These are phyloP conservation scores for Scleroderma citrinum DNA, from an alignment of 768 basidiomycete genomes.

Conservation along the genomic window DNA sequence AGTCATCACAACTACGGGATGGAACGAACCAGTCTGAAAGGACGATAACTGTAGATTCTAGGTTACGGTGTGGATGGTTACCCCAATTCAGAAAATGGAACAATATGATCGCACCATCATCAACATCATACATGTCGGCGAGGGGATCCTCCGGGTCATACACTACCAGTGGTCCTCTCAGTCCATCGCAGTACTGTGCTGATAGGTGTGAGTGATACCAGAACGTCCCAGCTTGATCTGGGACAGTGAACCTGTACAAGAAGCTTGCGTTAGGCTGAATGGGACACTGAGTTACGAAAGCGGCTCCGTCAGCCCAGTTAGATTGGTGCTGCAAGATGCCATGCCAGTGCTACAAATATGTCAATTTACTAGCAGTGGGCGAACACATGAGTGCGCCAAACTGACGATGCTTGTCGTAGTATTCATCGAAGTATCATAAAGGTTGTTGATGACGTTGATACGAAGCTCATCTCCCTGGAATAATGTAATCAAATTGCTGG, in stretches of 20 bases:
- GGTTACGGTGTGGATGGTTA: conserved; percentile 3
- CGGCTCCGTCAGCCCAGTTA: conserved; percentile 41
- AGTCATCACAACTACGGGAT: neutral
- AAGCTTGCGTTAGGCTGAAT: conserved; percentile 14
- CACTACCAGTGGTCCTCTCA: conserved; percentile 30
- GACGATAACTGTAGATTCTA: conserved; percentile 37
- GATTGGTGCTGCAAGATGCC: conserved; percentile 40
- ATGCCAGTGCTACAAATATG: conserved; percentile 45
- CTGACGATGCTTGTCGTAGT: conserved; percentile 21
- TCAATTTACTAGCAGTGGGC: neutral
- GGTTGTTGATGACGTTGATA: conserved; percentile 21
- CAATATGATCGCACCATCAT: conserved; percentile 29
- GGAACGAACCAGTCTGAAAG: conserved; percentile 32
- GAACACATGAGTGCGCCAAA: neutral
- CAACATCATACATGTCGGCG: conserved; percentile 35
- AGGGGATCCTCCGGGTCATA: conserved; percentile 40
- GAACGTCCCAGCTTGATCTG: conserved; percentile 21
- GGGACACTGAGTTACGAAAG: conserved; percentile 32
- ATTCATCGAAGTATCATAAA: conserved; percentile 20
- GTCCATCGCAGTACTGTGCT: conserved; percentile 33
- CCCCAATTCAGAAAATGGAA: neutral
- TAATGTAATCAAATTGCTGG: neutral
- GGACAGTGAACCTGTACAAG: conserved; percentile 17
- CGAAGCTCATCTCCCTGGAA: conserved; percentile 6
- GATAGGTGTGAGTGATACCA: conserved; percentile 34